Evolutionary conservation across 1,284 basidiomycete species (phyloP), one percentile per base, ranked within the genome.

Genomic region (Laetiporus sulphureus): DNA sequence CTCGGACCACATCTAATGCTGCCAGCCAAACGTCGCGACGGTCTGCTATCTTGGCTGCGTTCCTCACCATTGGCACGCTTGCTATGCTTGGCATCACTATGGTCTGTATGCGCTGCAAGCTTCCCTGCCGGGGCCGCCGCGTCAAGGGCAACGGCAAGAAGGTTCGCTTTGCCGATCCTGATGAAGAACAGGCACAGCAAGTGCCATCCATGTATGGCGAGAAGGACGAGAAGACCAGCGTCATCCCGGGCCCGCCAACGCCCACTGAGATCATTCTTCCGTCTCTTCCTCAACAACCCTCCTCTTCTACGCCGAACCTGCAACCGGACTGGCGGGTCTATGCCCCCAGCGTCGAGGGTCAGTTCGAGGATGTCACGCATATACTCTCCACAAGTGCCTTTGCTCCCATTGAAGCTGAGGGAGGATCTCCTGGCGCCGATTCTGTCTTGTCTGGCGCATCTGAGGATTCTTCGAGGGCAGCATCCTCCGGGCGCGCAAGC

Each of bases 321-420:
- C 33, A 19, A n/a, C 13, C 33, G 16, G 39, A 42, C 20, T 46
- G 42, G 46, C 43, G 35, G 12, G 18, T 39, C 39, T 42, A 44
- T 34, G 46, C 45, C 3, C 39, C 44, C 4, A 45, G 48, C 37
- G 33, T 50, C 19, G 50, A 52, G 7, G 52, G 46, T 22, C 42
- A 48, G 11, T 59, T 55, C 42, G 54, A 59, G 38, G 56, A 57
- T 39, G 56, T 58, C 27, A 56, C 56, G 15, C 55, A 58, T 38
- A 52, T 58, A 38, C 48, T 58, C 32, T 49, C 56, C 13, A 47
- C 53, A 20, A 41, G 49, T 30, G 45, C 50, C 1, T 56, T 53
- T 38, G 42, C 51, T 13, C 43, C 46, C 10, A 38, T 42, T 24
- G 45, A 38, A 31, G 37, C 36, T 32, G 38, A 36, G 15, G 23